These are phyloP conservation scores for Tuber aestivum DNA, from an alignment of 495 filamentous ascomycete genomes.

Conservation along the genomic window DNA sequence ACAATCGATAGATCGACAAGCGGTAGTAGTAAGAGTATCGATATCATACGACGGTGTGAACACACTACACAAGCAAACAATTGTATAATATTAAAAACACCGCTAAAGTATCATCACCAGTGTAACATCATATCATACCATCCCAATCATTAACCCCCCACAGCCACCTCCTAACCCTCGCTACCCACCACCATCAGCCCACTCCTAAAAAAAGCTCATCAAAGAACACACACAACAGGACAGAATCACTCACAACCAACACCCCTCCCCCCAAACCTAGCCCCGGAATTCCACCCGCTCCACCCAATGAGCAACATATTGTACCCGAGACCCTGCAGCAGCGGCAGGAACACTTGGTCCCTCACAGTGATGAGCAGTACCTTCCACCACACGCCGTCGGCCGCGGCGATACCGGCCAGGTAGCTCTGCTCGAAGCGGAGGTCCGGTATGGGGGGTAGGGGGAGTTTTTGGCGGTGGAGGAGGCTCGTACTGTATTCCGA, in stretches of 20 bases:
- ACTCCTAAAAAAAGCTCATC: too few relatives aligned
- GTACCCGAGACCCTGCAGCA: slow-evolving; percentile 37
- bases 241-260: slow-evolving; percentile 55
- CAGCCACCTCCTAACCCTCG: slow-evolving; percentile 5
- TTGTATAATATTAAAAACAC: too few relatives aligned
- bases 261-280: slow-evolving; percentile 85
- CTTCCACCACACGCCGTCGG: slow-evolving; percentile 63
- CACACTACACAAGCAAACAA: too few relatives aligned
- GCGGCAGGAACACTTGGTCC: slow-evolving; percentile 63
- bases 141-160: slow-evolving; percentile 33
- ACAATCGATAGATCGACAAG: slow-evolving; percentile 3
- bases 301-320: slow-evolving; percentile 29
- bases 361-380: slow-evolving; percentile 76
- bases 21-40: too few relatives aligned
- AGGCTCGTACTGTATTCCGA: slow-evolving; percentile 5
- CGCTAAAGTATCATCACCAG: slow-evolving; percentile 77
- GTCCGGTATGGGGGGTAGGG: slow-evolving; percentile 69
- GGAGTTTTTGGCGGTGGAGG: slow-evolving; percentile 54
- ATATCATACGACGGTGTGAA: too few relatives aligned
- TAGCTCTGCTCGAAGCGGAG: slow-evolving; percentile 97
- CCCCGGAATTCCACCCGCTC: slow-evolving; percentile 38
- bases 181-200: slow-evolving; percentile 72
- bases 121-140: slow-evolving; percentile 3
- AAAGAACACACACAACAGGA: too few relatives aligned
- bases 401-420: slow-evolving; percentile 70